phyloP scores from a whole-genome alignment of 352 stramenopile genomes.

The Nothophytophthora sp. region DNA sequence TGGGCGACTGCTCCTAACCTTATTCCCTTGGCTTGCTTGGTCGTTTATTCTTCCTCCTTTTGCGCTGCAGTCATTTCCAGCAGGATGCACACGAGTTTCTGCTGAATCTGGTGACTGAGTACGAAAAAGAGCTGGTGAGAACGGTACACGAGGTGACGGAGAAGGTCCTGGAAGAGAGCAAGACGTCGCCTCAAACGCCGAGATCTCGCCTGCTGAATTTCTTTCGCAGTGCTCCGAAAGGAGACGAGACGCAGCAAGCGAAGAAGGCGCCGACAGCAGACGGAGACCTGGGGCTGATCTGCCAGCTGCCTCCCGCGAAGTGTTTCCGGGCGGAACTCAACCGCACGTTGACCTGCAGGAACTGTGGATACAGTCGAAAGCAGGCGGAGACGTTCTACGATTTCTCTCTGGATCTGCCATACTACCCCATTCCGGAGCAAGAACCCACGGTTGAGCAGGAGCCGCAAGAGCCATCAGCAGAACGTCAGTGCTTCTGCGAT shows the following conservation, averaged over 20 bases:
- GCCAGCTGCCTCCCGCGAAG: slow-evolving; percentile 64
- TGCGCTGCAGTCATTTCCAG: slow-evolving; percentile 61
- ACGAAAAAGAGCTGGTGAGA: slow-evolving; percentile 77
- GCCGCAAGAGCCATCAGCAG: slow-evolving; percentile 31
- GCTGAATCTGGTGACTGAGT: slow-evolving; percentile 81
- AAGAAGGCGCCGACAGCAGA: slow-evolving; percentile 16
- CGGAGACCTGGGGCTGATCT: slow-evolving; percentile 44
- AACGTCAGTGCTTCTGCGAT: slow-evolving; percentile 65
- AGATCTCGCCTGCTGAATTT: slow-evolving; percentile 61
- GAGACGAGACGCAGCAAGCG: slow-evolving; percentile 1
- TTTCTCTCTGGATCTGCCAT: slow-evolving; percentile 83
- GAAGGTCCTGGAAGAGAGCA: slow-evolving; percentile 31
- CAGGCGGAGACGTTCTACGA: slow-evolving; percentile 86
- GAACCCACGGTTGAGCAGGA: slow-evolving; percentile 31
- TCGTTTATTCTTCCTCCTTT: slow-evolving; percentile 3
- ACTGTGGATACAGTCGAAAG: slow-evolving; percentile 77
- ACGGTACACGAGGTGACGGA: slow-evolving; percentile 38
- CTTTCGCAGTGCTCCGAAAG: slow-evolving; percentile 42
- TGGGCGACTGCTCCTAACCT: slow-evolving; percentile 3
- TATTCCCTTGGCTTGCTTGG: neutral
- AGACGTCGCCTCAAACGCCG: slow-evolving; percentile 24
- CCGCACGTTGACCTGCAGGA: slow-evolving; percentile 75
- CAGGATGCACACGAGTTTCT: slow-evolving; percentile 90
- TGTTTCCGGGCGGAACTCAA: slow-evolving; percentile 81
- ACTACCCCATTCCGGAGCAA: slow-evolving; percentile 21